Evolutionary conservation across 495 filamentous ascomycete genomes (phyloP), one percentile per base, ranked within the genome.

Genomic region (Amniculicola lignicola): DNA sequence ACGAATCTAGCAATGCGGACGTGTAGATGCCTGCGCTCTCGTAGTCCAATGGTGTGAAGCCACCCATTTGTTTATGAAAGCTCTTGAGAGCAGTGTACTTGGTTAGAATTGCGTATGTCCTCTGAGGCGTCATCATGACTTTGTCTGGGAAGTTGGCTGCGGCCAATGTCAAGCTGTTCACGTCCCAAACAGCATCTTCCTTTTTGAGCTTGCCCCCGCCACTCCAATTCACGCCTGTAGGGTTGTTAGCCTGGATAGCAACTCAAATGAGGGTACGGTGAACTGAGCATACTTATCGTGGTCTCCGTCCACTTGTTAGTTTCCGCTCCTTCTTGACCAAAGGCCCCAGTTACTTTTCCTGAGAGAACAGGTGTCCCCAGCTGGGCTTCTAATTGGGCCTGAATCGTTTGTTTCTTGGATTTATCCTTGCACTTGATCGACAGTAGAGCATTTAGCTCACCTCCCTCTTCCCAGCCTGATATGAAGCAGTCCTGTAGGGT

Each of bases 91-190:
- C 51, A 12, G 50, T 47, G 48, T 69, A 69, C 41, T 64, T 67
- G 14, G 65, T 67, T 16, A 69, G 49, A 25, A 68, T 58, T 27
- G 66, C 66, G 22, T 58, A 57, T 2, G 65, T 67, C 21, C 61
- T 42, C 28, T 62, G 51, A 19, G 57, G 57, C 27, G 19, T 48
- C 23, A 25, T 35, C 18, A 49, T 58, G 22, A 62, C 66, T 24
- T 47, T 42, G 38, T 24, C 42, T 7, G 63, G 62, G 53, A 66
- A 66, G 14, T 12, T 23, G 3, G 57, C 38, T 31, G 66, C 66
- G 15, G 57, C 64, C 7, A 38, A 12, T 21, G 51, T 54, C 6
- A 69, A 24, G 28, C 19, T 62, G 9, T 54, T n/a, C 22, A 68
- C 50, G 18, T 51, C 40, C 65, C 66, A 68, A 35, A 53, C 40